These are phyloP conservation scores for Kokia cookei DNA, from an alignment of 441 rosid species.

Conservation along the genomic window DNA sequence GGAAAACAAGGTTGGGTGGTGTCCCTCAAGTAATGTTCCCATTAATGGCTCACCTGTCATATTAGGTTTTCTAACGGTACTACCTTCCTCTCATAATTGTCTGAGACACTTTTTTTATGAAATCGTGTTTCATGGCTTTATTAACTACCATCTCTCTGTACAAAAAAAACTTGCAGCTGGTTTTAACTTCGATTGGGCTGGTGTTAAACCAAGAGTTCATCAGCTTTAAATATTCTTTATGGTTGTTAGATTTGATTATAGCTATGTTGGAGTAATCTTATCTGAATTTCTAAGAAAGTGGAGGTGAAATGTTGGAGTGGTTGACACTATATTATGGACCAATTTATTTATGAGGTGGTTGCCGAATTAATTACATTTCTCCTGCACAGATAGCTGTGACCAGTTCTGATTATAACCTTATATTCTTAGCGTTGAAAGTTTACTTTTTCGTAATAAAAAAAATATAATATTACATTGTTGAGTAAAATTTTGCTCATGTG, in stretches of 20 bases:
- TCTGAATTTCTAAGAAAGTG: slow-evolving; percentile 1
- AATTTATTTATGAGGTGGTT: slow-evolving; percentile 27
- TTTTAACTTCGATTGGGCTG: not conserved
- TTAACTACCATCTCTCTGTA: not conserved
- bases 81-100: not conserved
- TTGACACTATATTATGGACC: not conserved
- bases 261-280: not conserved
- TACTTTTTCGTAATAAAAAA: too few relatives aligned
- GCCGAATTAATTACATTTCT: slow-evolving; percentile 16
- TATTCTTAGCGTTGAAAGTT: slow-evolving; percentile 1
- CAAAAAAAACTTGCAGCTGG: not conserved
- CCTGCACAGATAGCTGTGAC: not conserved
- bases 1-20: slow-evolving; percentile 8
- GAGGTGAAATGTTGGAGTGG: slow-evolving; percentile 5
- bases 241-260: not conserved
- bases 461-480: too few relatives aligned
- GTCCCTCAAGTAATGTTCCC: slow-evolving; percentile 20
- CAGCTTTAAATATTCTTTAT: not conserved
- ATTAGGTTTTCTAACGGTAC: not conserved
- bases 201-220: not conserved
- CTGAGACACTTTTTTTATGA: not conserved
- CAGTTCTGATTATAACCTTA: slow-evolving; percentile 1
- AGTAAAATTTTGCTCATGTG: too few relatives aligned
- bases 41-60: slow-evolving; percentile 14
- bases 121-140: not conserved